phyloP scores from a whole-genome alignment of 2,329 filamentous ascomycete species.

The Berkeleyomyces rouxiae region DNA sequence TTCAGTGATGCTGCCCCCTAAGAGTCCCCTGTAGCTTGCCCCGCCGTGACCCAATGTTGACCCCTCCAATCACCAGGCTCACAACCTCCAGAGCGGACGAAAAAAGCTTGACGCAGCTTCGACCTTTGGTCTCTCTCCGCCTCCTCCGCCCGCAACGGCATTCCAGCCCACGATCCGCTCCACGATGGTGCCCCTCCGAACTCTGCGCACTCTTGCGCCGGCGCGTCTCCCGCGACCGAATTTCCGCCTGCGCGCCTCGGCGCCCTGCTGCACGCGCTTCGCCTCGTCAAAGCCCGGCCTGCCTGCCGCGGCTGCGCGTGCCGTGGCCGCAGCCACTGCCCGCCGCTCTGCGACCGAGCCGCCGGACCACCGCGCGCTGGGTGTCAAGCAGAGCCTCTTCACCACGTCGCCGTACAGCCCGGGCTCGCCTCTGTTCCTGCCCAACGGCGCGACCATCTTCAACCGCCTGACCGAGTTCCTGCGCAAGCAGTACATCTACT shows the following conservation, averaged over 20 bases:
- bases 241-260: not conserved
- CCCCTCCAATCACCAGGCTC: not conserved
- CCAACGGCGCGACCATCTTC: conserved; percentile 67
- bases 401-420: conserved; percentile 66
- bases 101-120: too few relatives aligned
- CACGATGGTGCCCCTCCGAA: conserved; percentile 6
- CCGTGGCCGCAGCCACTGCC: not conserved
- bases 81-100: not conserved
- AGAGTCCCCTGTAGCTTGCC: not conserved
- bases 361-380: conserved; percentile 44
- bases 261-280: not conserved
- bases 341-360: not conserved
- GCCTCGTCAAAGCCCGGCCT: not conserved
- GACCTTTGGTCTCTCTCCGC: not conserved
- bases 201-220: not conserved
- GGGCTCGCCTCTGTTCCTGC: conserved; percentile 70
- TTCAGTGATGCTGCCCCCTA: not conserved
- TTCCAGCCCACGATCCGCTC: not conserved
- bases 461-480: conserved; percentile 70
- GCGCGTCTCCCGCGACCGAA: not conserved
- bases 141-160: not conserved
- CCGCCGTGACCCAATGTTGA: not conserved
- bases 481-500: conserved; percentile 65
- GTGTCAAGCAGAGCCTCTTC: conserved; percentile 56
- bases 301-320: not conserved